Evolutionary conservation across 2,329 filamentous ascomycete species (phyloP), one percentile per base, ranked within the genome.

Genomic region (Calonectria pseudoturangicola): DNA sequence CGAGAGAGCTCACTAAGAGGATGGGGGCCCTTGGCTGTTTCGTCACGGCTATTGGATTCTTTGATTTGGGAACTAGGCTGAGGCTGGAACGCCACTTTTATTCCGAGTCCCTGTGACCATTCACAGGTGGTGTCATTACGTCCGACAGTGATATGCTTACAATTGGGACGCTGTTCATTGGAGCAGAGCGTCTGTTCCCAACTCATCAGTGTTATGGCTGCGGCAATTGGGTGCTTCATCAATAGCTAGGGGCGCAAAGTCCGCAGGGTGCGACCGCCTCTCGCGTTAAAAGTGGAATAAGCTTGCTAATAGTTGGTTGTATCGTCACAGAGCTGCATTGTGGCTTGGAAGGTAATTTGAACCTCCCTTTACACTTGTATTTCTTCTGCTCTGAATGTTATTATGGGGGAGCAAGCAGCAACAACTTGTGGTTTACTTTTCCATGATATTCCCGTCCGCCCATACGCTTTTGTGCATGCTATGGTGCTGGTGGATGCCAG

Each of bases 301-400:
- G 36, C 33, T 7, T 41, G 13, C 36, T 36, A 60, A 60, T 41
- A 60, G 54, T 18, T 41, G 54, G 7, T 15, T 10, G 39, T 28
- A 21, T 3, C 13, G 27, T 41, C 15, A 5, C n/a, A 25, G 2
- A 1, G 18, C 25, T 21, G 6, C 36, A 41, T 41, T 4, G 36
- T 60, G 54, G 54, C 54, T 41, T 41, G 25, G 8, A 28, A 60
- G 54, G 54, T 60, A 60, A 41, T 41, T 41, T 60, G 54, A 41
- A 60, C 54, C 10, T 60, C 54, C 13, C 16, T 60, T 8, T 16
- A 12, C 9, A 33, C 21, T 21, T 21, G 30, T 33, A 5, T 33
- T 5, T 5, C 10, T 58, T 27, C 4, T 25, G n/a, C 18, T 36
- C 3, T 3, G 8, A 27, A 18, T 4, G 9, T 27, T 41, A 12